These are phyloP conservation scores for Glaciozyma antarctica DNA, from an alignment of 768 basidiomycete species.

Conservation along the genomic window DNA sequence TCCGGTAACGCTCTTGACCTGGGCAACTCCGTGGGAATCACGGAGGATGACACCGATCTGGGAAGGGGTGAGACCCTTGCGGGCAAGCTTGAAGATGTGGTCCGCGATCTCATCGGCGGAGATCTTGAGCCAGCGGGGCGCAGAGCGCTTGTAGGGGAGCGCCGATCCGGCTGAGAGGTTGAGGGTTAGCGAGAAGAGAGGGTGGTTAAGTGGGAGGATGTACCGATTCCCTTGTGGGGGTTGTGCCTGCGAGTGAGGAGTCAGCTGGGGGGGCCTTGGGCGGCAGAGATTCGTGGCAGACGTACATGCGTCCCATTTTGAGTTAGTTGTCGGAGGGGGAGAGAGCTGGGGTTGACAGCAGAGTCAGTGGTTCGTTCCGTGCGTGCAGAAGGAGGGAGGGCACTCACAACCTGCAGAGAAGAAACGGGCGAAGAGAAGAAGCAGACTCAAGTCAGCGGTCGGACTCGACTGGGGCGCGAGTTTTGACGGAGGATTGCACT, in stretches of 20 bases:
- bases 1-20: slow-evolving; percentile 95
- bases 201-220: slow-evolving; percentile 50
- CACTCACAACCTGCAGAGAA: background rate
- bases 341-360: background rate
- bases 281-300: background rate
- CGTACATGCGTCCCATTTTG: slow-evolving; percentile 33
- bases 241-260: slow-evolving; percentile 62
- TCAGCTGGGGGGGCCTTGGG: background rate
- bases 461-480: slow-evolving; percentile 4
- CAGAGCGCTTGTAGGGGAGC: slow-evolving; percentile 89
- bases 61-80: slow-evolving; percentile 93
- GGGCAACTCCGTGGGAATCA: slow-evolving; percentile 95
- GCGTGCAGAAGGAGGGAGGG: background rate
- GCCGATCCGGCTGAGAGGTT: slow-evolving; percentile 69
- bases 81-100: slow-evolving; percentile 92
- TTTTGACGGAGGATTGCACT: no score
- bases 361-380: no score
- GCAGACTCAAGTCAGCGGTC: background rate
- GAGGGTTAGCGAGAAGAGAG: slow-evolving; percentile 56
- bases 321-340: slow-evolving; percentile 23
- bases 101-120: slow-evolving; percentile 90
- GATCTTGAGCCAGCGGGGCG: slow-evolving; percentile 94
- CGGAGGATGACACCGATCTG: slow-evolving; percentile 97
- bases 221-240: slow-evolving; percentile 99
- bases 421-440: background rate